These are phyloP conservation scores for Fusarium sp. DNA, from an alignment of 2,329 filamentous ascomycete genomes.

Conservation along the genomic window DNA sequence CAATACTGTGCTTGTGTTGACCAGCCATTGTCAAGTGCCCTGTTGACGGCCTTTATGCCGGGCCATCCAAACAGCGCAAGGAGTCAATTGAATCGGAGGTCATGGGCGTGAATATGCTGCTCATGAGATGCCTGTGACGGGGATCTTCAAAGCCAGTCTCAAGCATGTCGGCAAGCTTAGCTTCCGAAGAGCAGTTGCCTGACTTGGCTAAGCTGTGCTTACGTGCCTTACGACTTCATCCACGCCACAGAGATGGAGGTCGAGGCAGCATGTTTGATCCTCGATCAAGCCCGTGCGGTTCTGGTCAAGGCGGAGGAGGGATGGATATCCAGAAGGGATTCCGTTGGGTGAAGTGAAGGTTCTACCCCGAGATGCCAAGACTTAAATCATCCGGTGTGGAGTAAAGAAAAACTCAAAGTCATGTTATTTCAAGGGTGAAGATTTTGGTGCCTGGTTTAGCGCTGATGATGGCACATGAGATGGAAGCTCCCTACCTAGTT, in stretches of 20 bases:
- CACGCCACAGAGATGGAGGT: not conserved
- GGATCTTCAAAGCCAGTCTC: constrained; percentile 10
- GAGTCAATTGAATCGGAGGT: not conserved
- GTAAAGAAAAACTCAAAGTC: not conserved
- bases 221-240: constrained; percentile 3
- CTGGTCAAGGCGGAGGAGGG: not conserved
- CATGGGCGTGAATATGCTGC: not conserved
- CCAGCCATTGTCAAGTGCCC: not conserved
- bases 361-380: not conserved
- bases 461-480: not conserved
- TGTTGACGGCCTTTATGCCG: not conserved
- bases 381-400: not conserved
- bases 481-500: not conserved
- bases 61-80: not conserved
- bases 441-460: not conserved
- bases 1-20: not conserved
- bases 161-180: not conserved
- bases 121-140: not conserved
- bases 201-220: not conserved
- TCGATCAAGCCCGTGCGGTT: not conserved
- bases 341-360: not conserved
- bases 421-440: not conserved
- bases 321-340: not conserved
- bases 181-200: not conserved
- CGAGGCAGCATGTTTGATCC: not conserved